Percentiles rank a stretch among this genome's conserved stretches.
phyloP scores from a whole-genome alignment of 441 rosid species.

The Populus tomentosa region DNA sequence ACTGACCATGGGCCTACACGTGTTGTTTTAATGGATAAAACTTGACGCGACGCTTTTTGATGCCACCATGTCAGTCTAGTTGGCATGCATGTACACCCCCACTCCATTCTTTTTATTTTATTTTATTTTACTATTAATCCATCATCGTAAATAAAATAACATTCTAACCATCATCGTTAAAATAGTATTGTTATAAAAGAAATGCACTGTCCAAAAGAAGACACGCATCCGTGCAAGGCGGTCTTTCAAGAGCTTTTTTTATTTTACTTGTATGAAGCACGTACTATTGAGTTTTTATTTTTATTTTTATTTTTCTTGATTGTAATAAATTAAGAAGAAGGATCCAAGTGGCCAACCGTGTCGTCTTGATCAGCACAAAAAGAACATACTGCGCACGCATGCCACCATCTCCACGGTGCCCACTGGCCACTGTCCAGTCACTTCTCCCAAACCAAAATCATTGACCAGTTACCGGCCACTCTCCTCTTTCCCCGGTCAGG shows the following conservation, averaged over 20 bases:
- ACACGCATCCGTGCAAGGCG: constrained; percentile 18
- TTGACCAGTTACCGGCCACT: constrained; percentile 19
- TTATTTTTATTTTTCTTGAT: not conserved
- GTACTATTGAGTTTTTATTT: too few relatives aligned
- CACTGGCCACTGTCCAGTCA: not conserved
- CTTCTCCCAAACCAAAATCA: constrained; percentile 5
- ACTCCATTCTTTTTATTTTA: too few relatives aligned
- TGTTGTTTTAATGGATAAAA: too few relatives aligned
- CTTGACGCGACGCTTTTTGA: too few relatives aligned
- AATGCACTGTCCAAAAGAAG: not conserved
- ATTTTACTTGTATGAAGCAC: too few relatives aligned
- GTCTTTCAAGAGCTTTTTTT: not conserved
- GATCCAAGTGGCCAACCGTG: constrained; percentile 48
- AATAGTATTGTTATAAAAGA: not conserved
- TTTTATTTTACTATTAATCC: too few relatives aligned
- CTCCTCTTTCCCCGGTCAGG: too few relatives aligned
- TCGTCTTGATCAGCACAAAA: constrained; percentile 35
- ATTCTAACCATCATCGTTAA: not conserved
- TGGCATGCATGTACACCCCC: too few relatives aligned
- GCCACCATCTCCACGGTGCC: constrained; percentile 1
- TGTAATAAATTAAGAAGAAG: not conserved
- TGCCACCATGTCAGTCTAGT: too few relatives aligned
- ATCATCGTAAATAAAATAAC: too few relatives aligned
- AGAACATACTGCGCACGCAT: constrained; percentile 18
- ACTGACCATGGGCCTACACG: too few relatives aligned